These are phyloP conservation scores for Aristolochia contorta DNA, from an alignment of 164 flowering plant genomes.

Conservation along the genomic window DNA sequence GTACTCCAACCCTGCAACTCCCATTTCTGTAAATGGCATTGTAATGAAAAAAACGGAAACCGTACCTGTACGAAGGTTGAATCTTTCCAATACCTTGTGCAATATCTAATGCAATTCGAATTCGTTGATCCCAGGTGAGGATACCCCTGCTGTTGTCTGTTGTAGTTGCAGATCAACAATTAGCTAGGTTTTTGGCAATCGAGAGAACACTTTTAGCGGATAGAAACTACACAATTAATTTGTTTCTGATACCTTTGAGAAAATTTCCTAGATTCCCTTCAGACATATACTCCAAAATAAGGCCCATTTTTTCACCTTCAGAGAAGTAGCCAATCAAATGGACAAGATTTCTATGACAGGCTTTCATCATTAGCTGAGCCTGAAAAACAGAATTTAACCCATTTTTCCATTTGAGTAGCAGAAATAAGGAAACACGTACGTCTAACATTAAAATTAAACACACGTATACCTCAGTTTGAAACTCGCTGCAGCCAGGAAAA, in stretches of 20 bases:
- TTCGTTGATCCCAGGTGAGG: constrained; percentile 23
- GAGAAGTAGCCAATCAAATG: constrained; percentile 38
- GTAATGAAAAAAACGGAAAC: no score
- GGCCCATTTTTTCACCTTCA: constrained; percentile 23
- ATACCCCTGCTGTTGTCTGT: constrained; percentile 4
- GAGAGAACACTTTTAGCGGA: no score
- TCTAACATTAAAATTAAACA: no score
- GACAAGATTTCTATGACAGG: constrained; percentile 39
- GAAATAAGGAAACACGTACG: no score
- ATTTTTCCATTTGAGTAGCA: background rate
- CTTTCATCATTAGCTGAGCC: constrained; percentile 32
- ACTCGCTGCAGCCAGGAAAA: background rate
- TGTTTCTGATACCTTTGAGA: constrained; percentile 22
- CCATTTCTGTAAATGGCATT: no score
- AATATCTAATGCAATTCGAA: constrained; percentile 1
- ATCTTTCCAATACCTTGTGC: background rate
- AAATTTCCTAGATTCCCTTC: constrained; percentile 27
- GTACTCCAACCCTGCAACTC: constrained; percentile 5
- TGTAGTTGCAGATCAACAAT: constrained; percentile 4
- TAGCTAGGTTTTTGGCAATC: no score
- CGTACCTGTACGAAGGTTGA: no score
- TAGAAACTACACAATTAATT: no score
- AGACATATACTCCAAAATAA: constrained; percentile 45
- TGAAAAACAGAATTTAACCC: constrained; percentile 8
- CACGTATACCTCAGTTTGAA: background rate